Conservation (phyloP, 139 green algal genomes). For the Haematococcus lacustris region DNA sequence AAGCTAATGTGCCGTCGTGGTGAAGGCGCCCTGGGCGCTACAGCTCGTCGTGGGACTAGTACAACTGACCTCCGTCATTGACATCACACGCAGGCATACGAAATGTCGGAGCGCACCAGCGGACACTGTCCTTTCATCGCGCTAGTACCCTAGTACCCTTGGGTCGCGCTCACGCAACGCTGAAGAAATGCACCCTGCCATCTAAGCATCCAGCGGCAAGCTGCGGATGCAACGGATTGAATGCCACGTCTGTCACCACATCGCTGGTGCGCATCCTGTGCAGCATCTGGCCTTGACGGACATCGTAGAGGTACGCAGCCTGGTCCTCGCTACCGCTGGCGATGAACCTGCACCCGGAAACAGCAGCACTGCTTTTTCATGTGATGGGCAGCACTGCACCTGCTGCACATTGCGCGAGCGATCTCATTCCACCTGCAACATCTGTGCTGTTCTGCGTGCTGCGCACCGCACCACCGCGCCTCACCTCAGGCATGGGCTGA, state of each 20-base stretch:
- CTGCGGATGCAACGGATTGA: conserved; percentile 48
- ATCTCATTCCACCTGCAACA: not conserved
- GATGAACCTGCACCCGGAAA: conserved; percentile 23
- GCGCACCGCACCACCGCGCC: not conserved
- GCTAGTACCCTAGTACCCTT: too few relatives aligned
- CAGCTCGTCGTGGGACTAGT: too few relatives aligned
- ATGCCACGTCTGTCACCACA: conserved; percentile 43
- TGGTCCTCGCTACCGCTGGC: conserved; percentile 50
- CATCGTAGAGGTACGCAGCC: conserved; percentile 45
- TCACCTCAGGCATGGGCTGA: conserved; percentile 42
- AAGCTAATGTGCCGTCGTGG: too few relatives aligned
- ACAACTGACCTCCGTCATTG: too few relatives aligned
- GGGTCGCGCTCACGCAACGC: conserved; percentile 4
- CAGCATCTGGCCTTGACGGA: conserved; percentile 31
- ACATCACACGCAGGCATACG: too few relatives aligned
- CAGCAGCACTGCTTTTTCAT: not conserved
- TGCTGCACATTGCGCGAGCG: not conserved
- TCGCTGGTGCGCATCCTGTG: conserved; percentile 25
- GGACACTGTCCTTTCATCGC: too few relatives aligned
- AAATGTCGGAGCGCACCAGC: too few relatives aligned
- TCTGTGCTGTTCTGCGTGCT: not conserved
- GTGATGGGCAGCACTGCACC: too few relatives aligned
- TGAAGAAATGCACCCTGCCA: conserved; percentile 42
- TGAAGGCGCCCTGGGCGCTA: too few relatives aligned
- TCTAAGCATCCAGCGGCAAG: conserved; percentile 34